phyloP scores from a whole-genome alignment of 2,329 filamentous ascomycete species.

The Colletotrichum eremochloae region DNA sequence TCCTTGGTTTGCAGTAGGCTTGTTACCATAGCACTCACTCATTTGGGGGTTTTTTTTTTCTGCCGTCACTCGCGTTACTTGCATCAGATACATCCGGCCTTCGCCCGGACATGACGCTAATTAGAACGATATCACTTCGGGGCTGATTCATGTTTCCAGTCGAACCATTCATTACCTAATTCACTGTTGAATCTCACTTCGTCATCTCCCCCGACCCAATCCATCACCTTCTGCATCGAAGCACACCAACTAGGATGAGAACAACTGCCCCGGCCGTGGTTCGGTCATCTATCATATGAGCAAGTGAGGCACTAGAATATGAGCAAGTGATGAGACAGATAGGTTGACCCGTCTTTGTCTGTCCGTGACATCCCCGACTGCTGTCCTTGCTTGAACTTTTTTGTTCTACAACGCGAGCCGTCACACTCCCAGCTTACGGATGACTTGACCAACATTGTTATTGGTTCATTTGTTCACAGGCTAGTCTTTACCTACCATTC shows the following conservation, averaged over 20 bases:
- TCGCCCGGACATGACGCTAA: slow-evolving; percentile 2
- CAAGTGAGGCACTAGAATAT: neutral
- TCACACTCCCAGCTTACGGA: neutral
- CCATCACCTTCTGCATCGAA: neutral
- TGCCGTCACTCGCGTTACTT: neutral
- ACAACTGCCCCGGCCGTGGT: neutral
- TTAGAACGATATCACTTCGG: slow-evolving; percentile 2
- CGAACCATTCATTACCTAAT: neutral
- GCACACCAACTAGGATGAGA: neutral
- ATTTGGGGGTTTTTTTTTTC: neutral
- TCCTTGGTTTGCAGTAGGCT: neutral
- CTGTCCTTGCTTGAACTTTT: neutral
- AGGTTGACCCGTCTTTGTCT: slow-evolving; percentile 10
- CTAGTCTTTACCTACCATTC: neutral
- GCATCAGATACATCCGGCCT: neutral
- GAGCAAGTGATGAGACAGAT: neutral
- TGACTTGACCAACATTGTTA: neutral
- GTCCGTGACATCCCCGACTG: neutral
- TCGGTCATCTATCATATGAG: too few relatives aligned
- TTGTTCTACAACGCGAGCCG: neutral
- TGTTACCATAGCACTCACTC: neutral
- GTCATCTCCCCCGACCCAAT: neutral
- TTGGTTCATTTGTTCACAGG: neutral
- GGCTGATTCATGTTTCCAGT: slow-evolving; percentile 2
- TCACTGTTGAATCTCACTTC: neutral